Evolutionary conservation across 73 alveolate species (phyloP).

Genomic region (Blepharisma japonicum): DNA sequence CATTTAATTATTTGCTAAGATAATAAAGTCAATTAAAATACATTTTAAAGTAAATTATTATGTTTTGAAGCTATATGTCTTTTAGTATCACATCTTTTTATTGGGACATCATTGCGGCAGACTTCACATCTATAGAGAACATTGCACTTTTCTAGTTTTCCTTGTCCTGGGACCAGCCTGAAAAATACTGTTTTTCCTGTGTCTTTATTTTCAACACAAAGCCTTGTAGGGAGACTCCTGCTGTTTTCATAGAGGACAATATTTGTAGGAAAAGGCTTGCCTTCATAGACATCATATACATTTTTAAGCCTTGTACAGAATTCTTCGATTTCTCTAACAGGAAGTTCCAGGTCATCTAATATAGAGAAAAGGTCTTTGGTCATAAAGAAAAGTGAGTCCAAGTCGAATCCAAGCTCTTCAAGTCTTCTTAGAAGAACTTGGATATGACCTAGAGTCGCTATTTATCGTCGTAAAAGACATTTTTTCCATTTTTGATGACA

Average conservation of each 20-base stretch:
- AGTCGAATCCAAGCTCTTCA: conserved; percentile 18
- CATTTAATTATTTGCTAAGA: no score
- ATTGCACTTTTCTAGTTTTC: not conserved
- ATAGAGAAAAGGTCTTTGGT: conserved; percentile 16
- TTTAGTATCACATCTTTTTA: not conserved
- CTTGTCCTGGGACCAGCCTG: conserved; percentile 10
- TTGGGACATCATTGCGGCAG: not conserved
- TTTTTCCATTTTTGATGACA: no score
- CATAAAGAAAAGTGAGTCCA: conserved; percentile 6
- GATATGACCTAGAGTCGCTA: no score
- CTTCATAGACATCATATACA: not conserved
- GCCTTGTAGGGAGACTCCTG: not conserved
- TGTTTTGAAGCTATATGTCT: not conserved
- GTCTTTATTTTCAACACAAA: conserved; percentile 13
- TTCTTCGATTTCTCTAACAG: conserved; percentile 11
- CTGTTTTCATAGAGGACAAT: conserved; percentile 3
- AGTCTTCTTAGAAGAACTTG: not conserved
- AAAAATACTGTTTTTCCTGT: not conserved
- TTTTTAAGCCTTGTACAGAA: conserved; percentile 7
- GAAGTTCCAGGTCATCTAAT: not conserved
- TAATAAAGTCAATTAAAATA: not conserved
- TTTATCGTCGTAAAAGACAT: no score
- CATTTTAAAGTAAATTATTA: not conserved
- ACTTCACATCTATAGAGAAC: not conserved
- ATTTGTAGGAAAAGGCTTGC: not conserved